Conservation (phyloP, 2,329 filamentous ascomycete species). For the Pseudopyricularia javanii region DNA sequence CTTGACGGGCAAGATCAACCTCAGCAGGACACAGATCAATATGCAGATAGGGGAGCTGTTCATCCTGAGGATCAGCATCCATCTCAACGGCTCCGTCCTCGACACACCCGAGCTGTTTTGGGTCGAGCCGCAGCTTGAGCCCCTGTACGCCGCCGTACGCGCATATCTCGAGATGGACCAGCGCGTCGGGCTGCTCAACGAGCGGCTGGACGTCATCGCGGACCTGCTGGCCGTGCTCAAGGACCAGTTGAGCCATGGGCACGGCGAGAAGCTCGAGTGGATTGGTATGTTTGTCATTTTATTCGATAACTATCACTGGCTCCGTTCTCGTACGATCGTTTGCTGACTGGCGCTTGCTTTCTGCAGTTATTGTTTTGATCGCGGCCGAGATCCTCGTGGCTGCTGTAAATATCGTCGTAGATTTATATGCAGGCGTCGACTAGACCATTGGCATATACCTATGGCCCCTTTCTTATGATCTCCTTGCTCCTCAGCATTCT, state of each 20-base stretch:
- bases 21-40: slow-evolving; percentile 85
- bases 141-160: slow-evolving; percentile 88
- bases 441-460: slow-evolving; percentile 29
- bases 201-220: slow-evolving; percentile 83
- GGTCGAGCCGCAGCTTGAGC: slow-evolving; percentile 93
- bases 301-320: neutral
- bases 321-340: too few species aligned
- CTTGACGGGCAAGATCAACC: slow-evolving; percentile 78
- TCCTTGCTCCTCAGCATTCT: too few species aligned
- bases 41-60: slow-evolving; percentile 99
- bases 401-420: slow-evolving; percentile 87
- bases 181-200: slow-evolving; percentile 76
- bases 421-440: slow-evolving; percentile 56
- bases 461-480: slow-evolving; percentile 31
- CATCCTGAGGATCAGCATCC: slow-evolving; percentile 94
- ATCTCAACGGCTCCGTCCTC: slow-evolving; percentile 90
- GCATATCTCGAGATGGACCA: slow-evolving; percentile 98
- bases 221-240: slow-evolving; percentile 88
- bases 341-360: neutral
- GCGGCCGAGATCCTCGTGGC: slow-evolving; percentile 91
- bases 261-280: slow-evolving; percentile 83
- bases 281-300: slow-evolving; percentile 50
- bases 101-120: slow-evolving; percentile 97
- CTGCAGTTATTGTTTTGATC: slow-evolving; percentile 79
- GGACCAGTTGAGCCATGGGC: slow-evolving; percentile 87